These are phyloP conservation scores for Debaryomyces psychrophilus DNA, from an alignment of 1,139 yeast genomes.

Conservation along the genomic window DNA sequence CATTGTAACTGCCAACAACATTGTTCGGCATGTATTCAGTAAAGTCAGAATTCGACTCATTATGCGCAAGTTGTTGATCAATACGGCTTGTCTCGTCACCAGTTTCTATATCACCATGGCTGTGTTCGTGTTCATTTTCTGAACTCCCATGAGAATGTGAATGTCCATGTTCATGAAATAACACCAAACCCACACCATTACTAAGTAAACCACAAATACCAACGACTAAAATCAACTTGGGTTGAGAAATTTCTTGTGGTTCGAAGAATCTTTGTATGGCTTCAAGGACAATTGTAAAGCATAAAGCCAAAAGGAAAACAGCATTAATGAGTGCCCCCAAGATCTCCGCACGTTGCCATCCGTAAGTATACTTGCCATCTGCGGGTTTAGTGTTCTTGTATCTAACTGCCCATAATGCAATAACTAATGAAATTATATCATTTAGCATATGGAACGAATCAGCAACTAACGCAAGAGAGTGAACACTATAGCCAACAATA, in stretches of 20 bases:
- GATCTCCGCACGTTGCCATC: conserved; percentile 96
- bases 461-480: conserved; percentile 89
- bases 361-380: conserved; percentile 87
- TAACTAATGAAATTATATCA: conserved; percentile 85
- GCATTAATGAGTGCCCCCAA: conserved; percentile 93
- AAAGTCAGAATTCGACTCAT: conserved; percentile 29
- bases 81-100: conserved; percentile 17
- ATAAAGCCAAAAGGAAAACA: conserved; percentile 86
- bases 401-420: conserved; percentile 95
- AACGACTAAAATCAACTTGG: conserved; percentile 76
- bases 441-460: conserved; percentile 98
- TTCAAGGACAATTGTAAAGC: conserved; percentile 89
- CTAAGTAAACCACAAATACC: conserved; percentile 84
- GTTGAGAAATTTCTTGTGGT: conserved; percentile 79
- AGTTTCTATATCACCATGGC: conserved; percentile 25
- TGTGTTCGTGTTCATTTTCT: conserved; percentile 22
- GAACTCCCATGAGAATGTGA: conserved; percentile 52
- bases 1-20: conserved; percentile 39
- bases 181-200: conserved; percentile 77
- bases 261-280: conserved; percentile 87
- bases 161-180: conserved; percentile 92
- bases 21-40: conserved; percentile 44
- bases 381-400: conserved; percentile 84
- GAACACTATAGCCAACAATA: conserved; percentile 83
- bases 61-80: conserved; percentile 30